Evolutionary conservation across 177 flowering plant genomes (phyloP), one percentile per base, ranked within the genome.

Genomic region (Vitis hybrid): DNA sequence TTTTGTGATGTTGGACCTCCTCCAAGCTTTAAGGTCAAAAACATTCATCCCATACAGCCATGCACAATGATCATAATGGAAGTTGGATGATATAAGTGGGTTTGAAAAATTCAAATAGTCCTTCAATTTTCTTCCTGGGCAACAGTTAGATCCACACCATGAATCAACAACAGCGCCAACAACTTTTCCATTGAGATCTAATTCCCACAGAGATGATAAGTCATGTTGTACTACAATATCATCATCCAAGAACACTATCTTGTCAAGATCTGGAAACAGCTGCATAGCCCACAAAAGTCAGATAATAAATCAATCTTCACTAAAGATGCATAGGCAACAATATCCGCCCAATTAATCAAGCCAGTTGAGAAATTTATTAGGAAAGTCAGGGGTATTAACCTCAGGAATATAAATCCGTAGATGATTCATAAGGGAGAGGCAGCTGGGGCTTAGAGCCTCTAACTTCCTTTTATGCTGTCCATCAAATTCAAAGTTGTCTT

Each of bases 201-300:
- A 39, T 50, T 78, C 84, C 97, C 91, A 91, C 22, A 91, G 78
- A 63, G 88, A 71, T 9, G 92, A 89, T 31, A 89, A 74, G 73
- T 91, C 97, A 67, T 66, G 88, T 65, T 88, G 94, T 19, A 91
- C 88, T 48, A 91, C 89, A 59, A 87, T 74, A 78, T 91, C 97
- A 68, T 91, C 94, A 20, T 89, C 94, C 82, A 91, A 76, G 73
- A 88, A 86, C 64, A 91, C 80, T 55, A 91, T 77, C 81, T 85
- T 91, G 77, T 84, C 73, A 67, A 91, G 88, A 78, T 81, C 82
- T 60, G 97, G 97, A 80, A 91, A 91, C 69, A 91, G 79, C 97
- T 91, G 90, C 59, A 50, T 34, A 55, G 52, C 15, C 67, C 74
- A 80, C 45, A 3, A 68, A 69, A 78, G 53, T 68, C 22, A 70